Evolutionary conservation across 305 asterid species (phyloP), one percentile per base, ranked within the genome.

Genomic region (Salvia sclarea): DNA sequence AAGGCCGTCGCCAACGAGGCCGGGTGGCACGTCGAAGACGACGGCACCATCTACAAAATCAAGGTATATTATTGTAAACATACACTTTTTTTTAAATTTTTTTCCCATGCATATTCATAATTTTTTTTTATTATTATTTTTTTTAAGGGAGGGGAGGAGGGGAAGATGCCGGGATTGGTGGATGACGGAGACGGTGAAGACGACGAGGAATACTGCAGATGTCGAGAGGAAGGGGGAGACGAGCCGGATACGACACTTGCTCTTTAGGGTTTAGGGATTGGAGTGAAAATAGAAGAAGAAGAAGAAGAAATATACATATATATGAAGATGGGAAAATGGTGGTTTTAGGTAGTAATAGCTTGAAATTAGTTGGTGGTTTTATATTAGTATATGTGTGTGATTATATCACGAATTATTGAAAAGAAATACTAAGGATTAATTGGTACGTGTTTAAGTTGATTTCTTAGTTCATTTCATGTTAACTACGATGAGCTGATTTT

Each of bases 21-120:
- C 4, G 98, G 98, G 0, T 91, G 96, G 98, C 83, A 63, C 30
- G 95, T 91, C 11, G 85, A 82, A 6, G 88, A 84, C 0, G 96
- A 89, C 33, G 96, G 98, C 12, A 81, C 86, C 0, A 57, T 85
- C 22, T 76, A 18, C 22, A 79, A 73, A 31, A 83, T 1, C 0
- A 8, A 83, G 85, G 91, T 79, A 18, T 17, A 5, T 8, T 13
- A 37, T 37, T 1, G 2, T 25, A 30, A 1, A 11, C 3, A 31
- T 9, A 17, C 2, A 33, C 1, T 16, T 31, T 1, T 16, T 0
- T 2, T 4, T 14, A 2, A n/a, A 16, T 2, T 48, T 28, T 1
- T 7, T 8, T 28, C 16, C 21, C 9, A 24, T n/a, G 9, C 4
- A 44, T 33, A 0, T 48, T 2, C 11, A 1, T 14, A 0, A 2